Conservation (phyloP, 2,329 filamentous ascomycete genomes). For the Cercospora berteroae region DNA sequence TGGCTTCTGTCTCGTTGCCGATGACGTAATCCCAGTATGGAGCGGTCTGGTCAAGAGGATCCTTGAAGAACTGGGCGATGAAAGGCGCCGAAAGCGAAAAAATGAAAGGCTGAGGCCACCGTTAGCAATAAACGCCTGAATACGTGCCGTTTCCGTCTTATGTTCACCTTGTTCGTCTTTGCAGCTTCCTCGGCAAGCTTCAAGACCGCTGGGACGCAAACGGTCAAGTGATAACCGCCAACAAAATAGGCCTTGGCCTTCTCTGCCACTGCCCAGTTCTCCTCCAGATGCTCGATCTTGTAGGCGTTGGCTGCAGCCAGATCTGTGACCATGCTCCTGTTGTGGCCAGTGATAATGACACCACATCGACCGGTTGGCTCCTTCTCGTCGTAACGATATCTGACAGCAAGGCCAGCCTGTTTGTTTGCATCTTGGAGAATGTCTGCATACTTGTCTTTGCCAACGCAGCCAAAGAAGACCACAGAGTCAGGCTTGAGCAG, state of each 20-base stretch:
- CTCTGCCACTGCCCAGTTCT: conserved; percentile 91
- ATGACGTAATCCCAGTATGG: conserved; percentile 96
- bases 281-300: conserved; percentile 89
- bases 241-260: conserved; percentile 87
- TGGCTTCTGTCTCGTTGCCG: conserved; percentile 94
- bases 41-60: conserved; percentile 78
- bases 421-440: conserved; percentile 82
- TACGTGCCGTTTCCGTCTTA: conserved; percentile 2
- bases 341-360: conserved; percentile 93
- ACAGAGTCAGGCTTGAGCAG: conserved; percentile 85
- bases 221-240: conserved; percentile 95
- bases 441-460: conserved; percentile 92
- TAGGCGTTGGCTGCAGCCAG: conserved; percentile 97
- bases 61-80: conserved; percentile 97
- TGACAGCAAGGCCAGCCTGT: conserved; percentile 83
- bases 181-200: conserved; percentile 89
- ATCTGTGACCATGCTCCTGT: conserved; percentile 92
- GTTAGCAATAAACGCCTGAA: conserved; percentile 19
- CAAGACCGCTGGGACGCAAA: conserved; percentile 86
- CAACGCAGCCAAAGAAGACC: conserved; percentile 90
- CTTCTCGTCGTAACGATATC: conserved; percentile 87
- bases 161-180: conserved; percentile 72
- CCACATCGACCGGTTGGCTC: conserved; percentile 89
- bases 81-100: conserved; percentile 94
- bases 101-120: conserved; percentile 61